These are phyloP conservation scores for Trichoderma sp. DNA, from an alignment of 2,329 filamentous ascomycete genomes.

Conservation along the genomic window DNA sequence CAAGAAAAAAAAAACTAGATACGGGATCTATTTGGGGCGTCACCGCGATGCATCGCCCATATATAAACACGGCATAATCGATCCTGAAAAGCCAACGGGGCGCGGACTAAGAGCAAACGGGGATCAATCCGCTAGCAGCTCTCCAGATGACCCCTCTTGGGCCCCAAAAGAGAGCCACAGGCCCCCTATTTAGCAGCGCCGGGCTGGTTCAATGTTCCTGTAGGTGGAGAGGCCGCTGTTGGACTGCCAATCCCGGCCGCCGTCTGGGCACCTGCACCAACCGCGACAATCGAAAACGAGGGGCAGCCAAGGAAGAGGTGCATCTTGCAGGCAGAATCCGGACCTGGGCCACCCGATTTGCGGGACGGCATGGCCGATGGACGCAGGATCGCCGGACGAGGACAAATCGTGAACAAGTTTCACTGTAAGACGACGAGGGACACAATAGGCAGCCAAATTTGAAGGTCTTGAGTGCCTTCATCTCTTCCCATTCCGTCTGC, in stretches of 20 bases:
- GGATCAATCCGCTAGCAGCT: conserved; percentile 22
- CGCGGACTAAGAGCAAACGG: conserved; percentile 5
- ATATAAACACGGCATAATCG: conserved; percentile 7
- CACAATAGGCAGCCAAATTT: neutral
- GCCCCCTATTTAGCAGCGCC: conserved; percentile 6
- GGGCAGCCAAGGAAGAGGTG: conserved; percentile 2
- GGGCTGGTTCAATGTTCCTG: conserved; percentile 11
- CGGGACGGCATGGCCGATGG: conserved; percentile 23
- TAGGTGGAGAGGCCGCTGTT: conserved; percentile 16
- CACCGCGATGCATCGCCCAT: conserved; percentile 20
- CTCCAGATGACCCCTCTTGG: conserved; percentile 15
- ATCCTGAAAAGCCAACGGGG: conserved; percentile 1
- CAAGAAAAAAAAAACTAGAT: conserved; percentile 5
- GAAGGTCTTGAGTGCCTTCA: neutral
- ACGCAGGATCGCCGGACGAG: neutral
- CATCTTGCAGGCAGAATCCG: conserved; percentile 13
- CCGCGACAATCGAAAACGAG: neutral
- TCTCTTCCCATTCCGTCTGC: too few relatives aligned
- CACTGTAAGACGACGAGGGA: neutral
- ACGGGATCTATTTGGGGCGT: conserved; percentile 8
- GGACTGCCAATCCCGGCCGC: conserved; percentile 22
- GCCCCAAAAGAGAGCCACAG: conserved; percentile 8
- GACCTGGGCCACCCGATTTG: conserved; percentile 25
- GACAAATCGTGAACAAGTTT: neutral
- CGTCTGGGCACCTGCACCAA: conserved; percentile 18